phyloP scores from a whole-genome alignment of 352 stramenopile genomes.

The Pythium volutum region DNA sequence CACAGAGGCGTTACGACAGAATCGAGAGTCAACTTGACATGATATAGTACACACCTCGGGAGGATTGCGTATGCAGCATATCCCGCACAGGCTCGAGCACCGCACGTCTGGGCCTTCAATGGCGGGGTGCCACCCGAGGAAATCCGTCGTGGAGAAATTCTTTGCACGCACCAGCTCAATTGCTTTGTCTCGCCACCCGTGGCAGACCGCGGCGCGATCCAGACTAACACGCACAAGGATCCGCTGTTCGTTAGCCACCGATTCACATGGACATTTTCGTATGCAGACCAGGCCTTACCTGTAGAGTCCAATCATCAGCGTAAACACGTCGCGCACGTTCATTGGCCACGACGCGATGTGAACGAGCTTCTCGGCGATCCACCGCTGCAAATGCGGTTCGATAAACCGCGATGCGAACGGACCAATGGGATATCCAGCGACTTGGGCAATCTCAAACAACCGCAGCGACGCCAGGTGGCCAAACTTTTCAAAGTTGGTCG shows the following conservation, averaged over 20 bases:
- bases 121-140: slow-evolving; percentile 74
- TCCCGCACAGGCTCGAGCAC: slow-evolving; percentile 68
- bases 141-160: slow-evolving; percentile 72
- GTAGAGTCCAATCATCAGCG: slow-evolving; percentile 72
- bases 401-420: slow-evolving; percentile 77
- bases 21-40: background rate
- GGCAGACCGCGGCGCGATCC: slow-evolving; percentile 57
- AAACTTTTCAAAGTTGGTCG: slow-evolving; percentile 73
- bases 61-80: slow-evolving; percentile 72
- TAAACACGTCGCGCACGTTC: slow-evolving; percentile 74
- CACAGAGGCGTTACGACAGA: background rate
- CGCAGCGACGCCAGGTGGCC: slow-evolving; percentile 70
- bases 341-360: slow-evolving; percentile 40
- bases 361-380: slow-evolving; percentile 71
- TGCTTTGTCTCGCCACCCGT: slow-evolving; percentile 49
- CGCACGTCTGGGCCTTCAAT: slow-evolving; percentile 70
- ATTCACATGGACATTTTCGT: background rate
- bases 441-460: slow-evolving; percentile 70
- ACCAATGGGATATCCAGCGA: slow-evolving; percentile 77
- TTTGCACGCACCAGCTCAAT: slow-evolving; percentile 52
- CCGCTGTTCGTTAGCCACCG: background rate
- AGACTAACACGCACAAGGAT: slow-evolving; percentile 36
- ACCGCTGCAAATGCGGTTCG: slow-evolving; percentile 63
- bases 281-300: slow-evolving; percentile 31
- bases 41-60: slow-evolving; percentile 35